phyloP scores from a whole-genome alignment of 768 basidiomycete genomes.

The Hirschioporus abietinus region DNA sequence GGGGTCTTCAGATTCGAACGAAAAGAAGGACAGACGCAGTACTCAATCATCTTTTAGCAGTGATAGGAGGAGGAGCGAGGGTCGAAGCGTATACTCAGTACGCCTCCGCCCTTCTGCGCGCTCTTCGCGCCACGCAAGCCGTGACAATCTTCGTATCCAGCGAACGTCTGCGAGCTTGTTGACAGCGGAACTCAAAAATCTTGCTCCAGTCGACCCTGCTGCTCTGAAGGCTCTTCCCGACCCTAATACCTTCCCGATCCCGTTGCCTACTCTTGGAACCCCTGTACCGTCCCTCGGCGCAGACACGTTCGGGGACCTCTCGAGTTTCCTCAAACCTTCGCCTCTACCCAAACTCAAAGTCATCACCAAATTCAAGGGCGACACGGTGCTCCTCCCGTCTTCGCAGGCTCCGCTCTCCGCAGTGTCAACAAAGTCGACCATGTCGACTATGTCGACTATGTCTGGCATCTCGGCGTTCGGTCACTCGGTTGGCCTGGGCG shows the following conservation, averaged over 20 bases:
- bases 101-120: background rate
- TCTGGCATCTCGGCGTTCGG: background rate
- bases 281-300: background rate
- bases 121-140: background rate
- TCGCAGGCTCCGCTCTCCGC: background rate
- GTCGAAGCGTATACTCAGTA: background rate
- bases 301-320: background rate
- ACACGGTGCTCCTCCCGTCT: background rate
- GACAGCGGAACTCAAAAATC: background rate
- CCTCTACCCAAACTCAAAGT: background rate
- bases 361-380: background rate
- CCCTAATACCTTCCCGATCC: background rate
- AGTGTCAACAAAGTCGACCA: background rate
- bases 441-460: background rate
- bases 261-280: background rate
- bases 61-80: background rate
- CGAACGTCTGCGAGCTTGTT: background rate
- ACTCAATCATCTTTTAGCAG: background rate
- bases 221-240: background rate
- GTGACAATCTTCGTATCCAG: background rate
- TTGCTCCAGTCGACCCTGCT: background rate
- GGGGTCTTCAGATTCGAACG: background rate
- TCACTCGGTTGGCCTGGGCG: background rate
- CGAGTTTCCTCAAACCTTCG: background rate
- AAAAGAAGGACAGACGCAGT: background rate